A percentile compares a stretch with the other conserved stretches of the same genome.
phyloP scores from a whole-genome alignment of 2,329 filamentous ascomycete genomes.

The Scolecobasidium constrictum region DNA sequence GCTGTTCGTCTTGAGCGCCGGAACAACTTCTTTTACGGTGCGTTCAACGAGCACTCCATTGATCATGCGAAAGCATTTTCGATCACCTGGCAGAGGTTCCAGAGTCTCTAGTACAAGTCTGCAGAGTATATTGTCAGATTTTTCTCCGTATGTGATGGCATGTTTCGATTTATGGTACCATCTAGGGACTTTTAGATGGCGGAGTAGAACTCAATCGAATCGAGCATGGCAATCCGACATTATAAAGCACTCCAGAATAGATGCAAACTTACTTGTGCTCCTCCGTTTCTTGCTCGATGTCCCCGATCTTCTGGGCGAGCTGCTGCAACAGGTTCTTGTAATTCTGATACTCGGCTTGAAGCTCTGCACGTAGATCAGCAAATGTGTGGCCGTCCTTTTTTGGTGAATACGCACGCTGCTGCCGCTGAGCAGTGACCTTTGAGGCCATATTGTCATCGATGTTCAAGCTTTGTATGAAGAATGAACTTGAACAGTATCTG shows the following conservation, averaged over 20 bases:
- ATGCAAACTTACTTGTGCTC: constrained; percentile 70
- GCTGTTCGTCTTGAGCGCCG: constrained; percentile 83
- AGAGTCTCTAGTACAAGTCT: constrained; percentile 93
- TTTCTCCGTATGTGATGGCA: no score
- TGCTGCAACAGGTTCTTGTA: constrained; percentile 74
- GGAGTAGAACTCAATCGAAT: background rate
- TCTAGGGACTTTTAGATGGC: background rate
- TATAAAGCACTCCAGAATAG: constrained; percentile 9
- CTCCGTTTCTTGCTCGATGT: constrained; percentile 93
- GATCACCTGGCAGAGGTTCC: constrained; percentile 66
- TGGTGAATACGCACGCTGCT: constrained; percentile 48
- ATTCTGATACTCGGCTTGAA: constrained; percentile 69
- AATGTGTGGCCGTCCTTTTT: no score
- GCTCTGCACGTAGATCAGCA: constrained; percentile 44
- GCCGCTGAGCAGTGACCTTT: constrained; percentile 53
- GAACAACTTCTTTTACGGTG: constrained; percentile 85
- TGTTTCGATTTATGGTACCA: no score
- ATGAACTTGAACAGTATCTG: no score
- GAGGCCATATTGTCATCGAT: constrained; percentile 30
- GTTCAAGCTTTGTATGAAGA: background rate
- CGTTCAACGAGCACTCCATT: constrained; percentile 93
- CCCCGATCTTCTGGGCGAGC: constrained; percentile 90
- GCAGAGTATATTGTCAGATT: background rate
- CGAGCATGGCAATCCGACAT: background rate
- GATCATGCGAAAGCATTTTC: constrained; percentile 98